Conservation (phyloP, 2,329 filamentous ascomycete species). For the Talaromyces sp. region DNA sequence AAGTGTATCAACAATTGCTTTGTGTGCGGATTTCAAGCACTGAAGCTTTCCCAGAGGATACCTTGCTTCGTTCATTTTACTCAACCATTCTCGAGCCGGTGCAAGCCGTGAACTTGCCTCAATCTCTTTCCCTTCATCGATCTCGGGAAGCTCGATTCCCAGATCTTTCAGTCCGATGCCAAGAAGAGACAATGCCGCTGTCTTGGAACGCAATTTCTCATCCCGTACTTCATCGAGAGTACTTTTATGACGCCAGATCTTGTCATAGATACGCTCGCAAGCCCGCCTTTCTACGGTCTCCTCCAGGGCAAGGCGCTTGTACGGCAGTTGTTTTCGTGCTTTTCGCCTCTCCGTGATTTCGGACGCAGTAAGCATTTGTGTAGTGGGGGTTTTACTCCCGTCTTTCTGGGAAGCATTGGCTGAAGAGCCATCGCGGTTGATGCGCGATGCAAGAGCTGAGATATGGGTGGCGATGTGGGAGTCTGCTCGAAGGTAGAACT, state of each 20-base stretch:
- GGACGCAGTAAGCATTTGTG: constrained; percentile 85
- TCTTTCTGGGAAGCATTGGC: constrained; percentile 55
- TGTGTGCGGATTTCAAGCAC: constrained; percentile 81
- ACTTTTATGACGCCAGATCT: constrained; percentile 85
- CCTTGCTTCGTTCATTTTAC: constrained; percentile 78
- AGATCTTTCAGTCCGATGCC: constrained; percentile 85
- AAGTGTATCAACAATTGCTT: constrained; percentile 86
- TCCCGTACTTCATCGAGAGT: constrained; percentile 94
- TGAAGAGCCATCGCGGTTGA: constrained; percentile 58
- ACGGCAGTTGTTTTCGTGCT: constrained; percentile 71
- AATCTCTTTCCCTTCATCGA: constrained; percentile 56
- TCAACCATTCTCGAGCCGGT: constrained; percentile 65
- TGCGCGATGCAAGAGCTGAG: constrained; percentile 67
- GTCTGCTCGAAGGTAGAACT: constrained; percentile 81
- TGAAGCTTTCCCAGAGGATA: constrained; percentile 90
- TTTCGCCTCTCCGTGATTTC: constrained; percentile 78
- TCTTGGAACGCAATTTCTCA: constrained; percentile 90
- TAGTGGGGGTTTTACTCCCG: constrained; percentile 44
- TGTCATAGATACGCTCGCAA: constrained; percentile 79
- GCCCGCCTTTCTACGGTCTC: constrained; percentile 85
- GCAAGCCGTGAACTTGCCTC: constrained; percentile 71
- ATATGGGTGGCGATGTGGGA: constrained; percentile 84
- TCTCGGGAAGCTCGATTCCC: constrained; percentile 66
- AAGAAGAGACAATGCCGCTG: constrained; percentile 82
- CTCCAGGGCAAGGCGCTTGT: constrained; percentile 72